Base-by-base conservation (phyloP, 306 rosid genomes). In the Corylus avellana region DNA sequence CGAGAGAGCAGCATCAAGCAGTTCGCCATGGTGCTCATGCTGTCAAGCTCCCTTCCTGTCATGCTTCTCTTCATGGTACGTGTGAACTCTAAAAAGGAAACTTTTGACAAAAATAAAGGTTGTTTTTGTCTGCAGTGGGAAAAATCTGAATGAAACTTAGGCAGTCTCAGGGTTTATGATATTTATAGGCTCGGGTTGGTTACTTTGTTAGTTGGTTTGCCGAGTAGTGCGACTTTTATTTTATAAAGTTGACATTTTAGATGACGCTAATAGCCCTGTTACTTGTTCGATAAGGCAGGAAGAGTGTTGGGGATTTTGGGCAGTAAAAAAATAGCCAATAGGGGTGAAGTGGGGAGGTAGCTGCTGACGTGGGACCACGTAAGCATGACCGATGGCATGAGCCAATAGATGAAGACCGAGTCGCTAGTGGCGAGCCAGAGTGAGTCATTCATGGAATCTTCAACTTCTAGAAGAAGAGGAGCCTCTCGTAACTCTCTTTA, bases 1-100 rank as follows among this genome's bases (percentile, higher is more conserved):
- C 90, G 87, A 50, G 98, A 91, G 13, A 95, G 97, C 50, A 95
- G 37, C 98, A 91, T 95, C 92, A 95, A 80, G 77, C 85, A 95
- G 81, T 92, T 92, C n/a, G 98, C 94, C 94, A 92, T 89, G 87
- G 81, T 82, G 61, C 85, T 61, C n/a, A 84, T 46, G 83, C 81
- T 82, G 42, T 92, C 97, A 17, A 84, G 27, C 35, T 94, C 93
- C 80, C 89, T 89, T 75, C 85, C 92, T 29, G 75, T 14, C 2
- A 74, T 61, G 80, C 77, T 75, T 79, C 98, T 91, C 90, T 95
- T 95, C 98, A 92, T 92, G 12, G 22, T 54, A 25, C 29, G 64
- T 39, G 72, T 37, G 72, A 67, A 67, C 39, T 59, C 66, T 4
- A 1, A 2, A 57, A 58, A 39, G 25, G 72, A 1, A 7, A 1